phyloP scores from a whole-genome alignment of 2,329 filamentous ascomycete species.

The Aspergillus sp. region DNA sequence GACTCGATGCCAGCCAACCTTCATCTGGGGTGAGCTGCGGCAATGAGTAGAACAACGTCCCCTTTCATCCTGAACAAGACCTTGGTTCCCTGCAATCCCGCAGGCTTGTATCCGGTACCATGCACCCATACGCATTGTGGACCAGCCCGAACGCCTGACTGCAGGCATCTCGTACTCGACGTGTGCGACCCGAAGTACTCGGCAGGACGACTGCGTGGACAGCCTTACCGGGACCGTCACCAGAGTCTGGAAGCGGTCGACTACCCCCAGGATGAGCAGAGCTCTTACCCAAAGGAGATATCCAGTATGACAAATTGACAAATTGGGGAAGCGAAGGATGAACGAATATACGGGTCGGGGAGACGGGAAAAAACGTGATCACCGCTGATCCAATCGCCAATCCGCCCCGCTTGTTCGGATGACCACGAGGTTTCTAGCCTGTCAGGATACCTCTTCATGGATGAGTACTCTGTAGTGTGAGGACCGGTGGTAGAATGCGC shows the following conservation, averaged over 20 bases:
- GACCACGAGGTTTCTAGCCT: slow-evolving; percentile 16
- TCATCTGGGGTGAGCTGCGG: too few species aligned
- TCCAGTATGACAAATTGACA: background rate
- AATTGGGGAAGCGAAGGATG: background rate
- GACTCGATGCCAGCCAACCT: background rate
- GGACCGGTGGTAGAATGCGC: too few species aligned
- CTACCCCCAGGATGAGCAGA: background rate
- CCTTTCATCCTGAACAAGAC: background rate
- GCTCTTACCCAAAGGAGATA: background rate
- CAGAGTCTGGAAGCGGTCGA: too few species aligned
- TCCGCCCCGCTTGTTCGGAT: slow-evolving; percentile 19
- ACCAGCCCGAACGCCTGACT: background rate
- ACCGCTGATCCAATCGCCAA: slow-evolving; percentile 13
- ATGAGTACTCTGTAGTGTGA: too few species aligned
- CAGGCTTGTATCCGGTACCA: background rate
- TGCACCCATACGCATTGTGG: background rate
- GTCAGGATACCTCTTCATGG: background rate
- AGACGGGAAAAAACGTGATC: slow-evolving; percentile 16
- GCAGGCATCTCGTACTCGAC: background rate
- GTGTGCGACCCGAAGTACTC: background rate
- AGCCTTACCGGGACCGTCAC: slow-evolving; percentile 19
- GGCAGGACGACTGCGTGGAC: slow-evolving; percentile 12
- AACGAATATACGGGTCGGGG: slow-evolving; percentile 4
- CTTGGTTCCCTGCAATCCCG: background rate
- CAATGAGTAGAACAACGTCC: too few species aligned